Percentiles rank a stretch among this genome's conserved stretches.
phyloP scores from a whole-genome alignment of 2,329 filamentous ascomycete genomes.

The Fusarium sp. region DNA sequence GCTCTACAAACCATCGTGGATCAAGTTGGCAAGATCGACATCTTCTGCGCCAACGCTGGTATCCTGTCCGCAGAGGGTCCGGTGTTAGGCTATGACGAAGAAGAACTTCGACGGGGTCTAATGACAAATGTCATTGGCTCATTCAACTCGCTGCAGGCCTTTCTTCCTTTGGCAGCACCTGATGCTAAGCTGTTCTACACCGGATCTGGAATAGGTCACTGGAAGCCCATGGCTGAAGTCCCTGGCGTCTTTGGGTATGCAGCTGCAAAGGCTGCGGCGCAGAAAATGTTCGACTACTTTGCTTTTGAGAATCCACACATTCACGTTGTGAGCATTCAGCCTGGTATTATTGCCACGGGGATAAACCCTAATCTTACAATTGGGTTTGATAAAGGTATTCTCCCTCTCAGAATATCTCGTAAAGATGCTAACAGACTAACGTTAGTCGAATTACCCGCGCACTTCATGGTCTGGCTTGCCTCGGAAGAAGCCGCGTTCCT shows the following conservation, averaged over 20 bases:
- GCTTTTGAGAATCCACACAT: slow-evolving; percentile 53
- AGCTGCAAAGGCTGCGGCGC: slow-evolving; percentile 51
- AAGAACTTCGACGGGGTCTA: slow-evolving; percentile 21
- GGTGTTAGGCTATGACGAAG: slow-evolving; percentile 9
- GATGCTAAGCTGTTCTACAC: slow-evolving; percentile 42
- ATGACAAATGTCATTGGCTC: slow-evolving; percentile 44
- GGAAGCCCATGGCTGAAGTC: slow-evolving; percentile 25
- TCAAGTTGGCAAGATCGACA: slow-evolving; percentile 28
- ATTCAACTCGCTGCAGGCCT: slow-evolving; percentile 46
- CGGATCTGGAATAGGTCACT: slow-evolving; percentile 38
- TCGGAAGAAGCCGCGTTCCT: not conserved
- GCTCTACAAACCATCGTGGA: not conserved
- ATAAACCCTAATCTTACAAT: slow-evolving; percentile 36
- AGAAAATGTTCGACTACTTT: slow-evolving; percentile 54
- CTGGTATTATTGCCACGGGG: slow-evolving; percentile 56
- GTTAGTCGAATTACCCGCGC: slow-evolving; percentile 19
- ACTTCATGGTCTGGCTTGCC: slow-evolving; percentile 26
- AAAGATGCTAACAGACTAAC: not conserved
- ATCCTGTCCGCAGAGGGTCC: not conserved
- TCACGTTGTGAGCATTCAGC: slow-evolving; percentile 56
- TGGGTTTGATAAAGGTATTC: slow-evolving; percentile 7
- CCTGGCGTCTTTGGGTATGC: slow-evolving; percentile 50
- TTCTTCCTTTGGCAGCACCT: slow-evolving; percentile 30
- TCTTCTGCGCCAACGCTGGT: slow-evolving; percentile 31
- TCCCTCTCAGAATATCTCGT: fast-evolving